Evolutionary conservation across 768 basidiomycete genomes (phyloP).

Genomic region (Lactarius tabidus): DNA sequence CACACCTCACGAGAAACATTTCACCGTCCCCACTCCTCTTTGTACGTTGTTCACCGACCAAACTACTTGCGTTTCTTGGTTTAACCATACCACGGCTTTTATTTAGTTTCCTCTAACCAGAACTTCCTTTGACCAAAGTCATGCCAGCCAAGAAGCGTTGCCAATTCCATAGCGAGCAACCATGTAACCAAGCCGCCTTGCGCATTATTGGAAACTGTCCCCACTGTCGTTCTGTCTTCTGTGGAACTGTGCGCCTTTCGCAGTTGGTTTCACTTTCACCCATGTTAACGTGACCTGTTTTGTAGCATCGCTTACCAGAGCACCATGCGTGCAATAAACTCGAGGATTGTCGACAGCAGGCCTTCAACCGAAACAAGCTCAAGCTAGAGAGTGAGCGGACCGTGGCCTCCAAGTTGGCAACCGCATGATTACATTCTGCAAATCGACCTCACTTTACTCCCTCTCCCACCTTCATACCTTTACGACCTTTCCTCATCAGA

Average conservation of each 20-base stretch:
- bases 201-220: conserved; percentile 85
- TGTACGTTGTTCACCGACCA: neutral
- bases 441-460: conserved; percentile 7
- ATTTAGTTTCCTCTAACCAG: conserved; percentile 12
- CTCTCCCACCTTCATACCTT: conserved; percentile 8
- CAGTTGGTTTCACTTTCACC: conserved; percentile 6
- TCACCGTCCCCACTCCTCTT: neutral
- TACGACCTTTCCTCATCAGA: neutral
- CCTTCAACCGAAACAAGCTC: conserved; percentile 82
- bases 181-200: conserved; percentile 75
- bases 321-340: conserved; percentile 82
- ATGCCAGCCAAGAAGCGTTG: conserved; percentile 90
- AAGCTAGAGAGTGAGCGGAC: conserved; percentile 88
- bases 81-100: neutral
- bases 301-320: conserved; percentile 83
- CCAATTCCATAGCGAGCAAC: conserved; percentile 54
- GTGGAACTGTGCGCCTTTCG: conserved; percentile 55
- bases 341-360: conserved; percentile 81
- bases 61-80: neutral
- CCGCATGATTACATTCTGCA: conserved; percentile 44
- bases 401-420: conserved; percentile 81
- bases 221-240: conserved; percentile 75
- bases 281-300: conserved; percentile 24
- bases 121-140: conserved; percentile 21
- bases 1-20: neutral